Evolutionary conservation across 805 yeast genomes (phyloP).

Genomic region (Saccharomycopsis sp.): DNA sequence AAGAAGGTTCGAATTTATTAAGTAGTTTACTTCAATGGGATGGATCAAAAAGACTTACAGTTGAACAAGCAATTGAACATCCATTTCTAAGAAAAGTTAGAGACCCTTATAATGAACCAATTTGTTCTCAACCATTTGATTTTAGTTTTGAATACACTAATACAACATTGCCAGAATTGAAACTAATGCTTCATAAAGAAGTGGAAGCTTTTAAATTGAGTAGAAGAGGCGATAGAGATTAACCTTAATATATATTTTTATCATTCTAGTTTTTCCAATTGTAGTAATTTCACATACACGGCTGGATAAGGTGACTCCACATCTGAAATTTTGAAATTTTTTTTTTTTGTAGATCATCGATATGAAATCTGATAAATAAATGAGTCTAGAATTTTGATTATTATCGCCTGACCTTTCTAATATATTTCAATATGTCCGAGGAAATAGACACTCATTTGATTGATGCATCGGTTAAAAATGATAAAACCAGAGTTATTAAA

Average conservation of each 20-base stretch:
- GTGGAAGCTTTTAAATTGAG: constrained; percentile 35
- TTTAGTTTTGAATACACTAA: constrained; percentile 51
- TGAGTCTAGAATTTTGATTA: no score
- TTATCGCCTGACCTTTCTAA: no score
- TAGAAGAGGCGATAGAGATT: constrained; percentile 4
- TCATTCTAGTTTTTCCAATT: no score
- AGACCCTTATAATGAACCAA: constrained; percentile 45
- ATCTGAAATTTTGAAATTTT: no score
- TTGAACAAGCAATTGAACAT: constrained; percentile 48
- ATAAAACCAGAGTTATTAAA: constrained; percentile 39
- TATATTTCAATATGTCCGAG: no score
- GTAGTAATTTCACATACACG: no score
- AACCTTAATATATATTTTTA: not conserved
- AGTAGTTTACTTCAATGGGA: constrained; percentile 55
- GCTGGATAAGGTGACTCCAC: no score
- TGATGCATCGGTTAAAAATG: constrained; percentile 11
- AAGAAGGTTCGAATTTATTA: constrained; percentile 41
- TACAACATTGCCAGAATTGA: constrained; percentile 33
- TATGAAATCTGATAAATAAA: no score
- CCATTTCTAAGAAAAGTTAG: constrained; percentile 45
- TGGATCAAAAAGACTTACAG: constrained; percentile 40
- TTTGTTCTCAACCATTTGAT: constrained; percentile 41
- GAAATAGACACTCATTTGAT: constrained; percentile 6
- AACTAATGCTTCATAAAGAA: constrained; percentile 39
- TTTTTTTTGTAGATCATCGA: no score